Base-by-base conservation (phyloP, 1,284 basidiomycete species). In the Cryptococcus hybrid region DNA sequence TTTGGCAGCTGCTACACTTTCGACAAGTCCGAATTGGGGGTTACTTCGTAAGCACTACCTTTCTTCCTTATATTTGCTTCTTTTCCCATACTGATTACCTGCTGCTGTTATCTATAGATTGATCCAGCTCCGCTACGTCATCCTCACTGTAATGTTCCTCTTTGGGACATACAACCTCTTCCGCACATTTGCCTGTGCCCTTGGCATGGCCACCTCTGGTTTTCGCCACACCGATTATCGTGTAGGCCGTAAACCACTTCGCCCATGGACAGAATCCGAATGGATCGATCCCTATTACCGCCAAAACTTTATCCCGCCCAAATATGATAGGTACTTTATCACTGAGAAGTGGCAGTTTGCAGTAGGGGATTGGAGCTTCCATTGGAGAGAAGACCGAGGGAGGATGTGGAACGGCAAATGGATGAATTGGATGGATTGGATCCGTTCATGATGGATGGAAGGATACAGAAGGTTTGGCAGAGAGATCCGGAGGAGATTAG, bases 141-240 rank as follows among this genome's bases (percentile, higher is more conserved):
- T 63, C n/a, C 60, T 68, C 24, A 43, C 59, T n/a, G 24, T 52
- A 38, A 63, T 70, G 40, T 59, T 69, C 63, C 34, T 64, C 30
- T 49, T 61, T 15, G 70, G 70, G 3, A 18, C 61, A 0, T 72
- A 67, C 64, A 70, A 72, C 52, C 57, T 70, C 52, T 35, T 65
- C 18, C 61, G 64, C 13, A 56, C 59, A 3, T 15, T 63, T 9
- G 24, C 63, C 35, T 51, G 51, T 24, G 36, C 55, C 7, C 6
- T 55, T 3, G 59, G 59, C 9, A 11, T 59, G 3, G 35, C 54
- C 15, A 47, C 56, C 38, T 51, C 56, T 30, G 49, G 55, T 5
- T 58, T 51, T 15, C 50, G 51, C 18, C 49, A 57, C 38, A 47
- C 45, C 46, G 58, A 56, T 47, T 60, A 59, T 42, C 61, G 69